Base-by-base conservation (phyloP, 129 eudicot species). In the Oenanthe sinensis region DNA sequence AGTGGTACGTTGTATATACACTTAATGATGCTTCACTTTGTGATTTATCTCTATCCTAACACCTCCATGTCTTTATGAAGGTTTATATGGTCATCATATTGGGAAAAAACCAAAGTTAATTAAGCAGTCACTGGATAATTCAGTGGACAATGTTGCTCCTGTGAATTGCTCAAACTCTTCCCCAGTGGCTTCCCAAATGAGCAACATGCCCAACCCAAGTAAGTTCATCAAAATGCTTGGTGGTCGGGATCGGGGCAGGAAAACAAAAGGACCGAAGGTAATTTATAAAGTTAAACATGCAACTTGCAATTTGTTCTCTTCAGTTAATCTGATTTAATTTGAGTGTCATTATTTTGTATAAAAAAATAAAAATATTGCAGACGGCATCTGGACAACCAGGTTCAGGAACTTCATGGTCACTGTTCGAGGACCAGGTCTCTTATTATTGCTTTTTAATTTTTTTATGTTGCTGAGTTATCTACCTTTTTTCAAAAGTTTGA, bases 131-230 rank as follows among this genome's bases (percentile, higher is more conserved):
- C 84, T 86, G 24, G 88, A 91, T 82, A 86, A 79, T 75, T 82
- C 87, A 72, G 81, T 86, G 81, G 94, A 89, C 71, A 93, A 77
- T 79, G 77, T 81, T 67, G 79, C 73, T 76, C 85, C 86, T 26
- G 80, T 79, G 83, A 84, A 80, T 80, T 90, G 91, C 60, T 85
- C 89, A 79, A 78, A 75, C 78, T 81, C 89, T 80, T 88, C 92
- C 82, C 88, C 96, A 65, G 98, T 79, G 78, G 96, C 93, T 81
- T 91, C 98, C 87, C 97, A 88, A 75, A 94, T 91, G 91, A 95
- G 97, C 85, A 95, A 95, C 72, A 93, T 93, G 96, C 85, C 97
- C 79, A 89, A 91, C 82, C 96, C 89, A 78, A 91, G 84, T 78
- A 91, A 87, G 84, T 73, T 94, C 74, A 88, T 92, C 79, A 95